These are phyloP conservation scores for Myxozyma udenii DNA, from an alignment of 805 yeast species.

Conservation along the genomic window DNA sequence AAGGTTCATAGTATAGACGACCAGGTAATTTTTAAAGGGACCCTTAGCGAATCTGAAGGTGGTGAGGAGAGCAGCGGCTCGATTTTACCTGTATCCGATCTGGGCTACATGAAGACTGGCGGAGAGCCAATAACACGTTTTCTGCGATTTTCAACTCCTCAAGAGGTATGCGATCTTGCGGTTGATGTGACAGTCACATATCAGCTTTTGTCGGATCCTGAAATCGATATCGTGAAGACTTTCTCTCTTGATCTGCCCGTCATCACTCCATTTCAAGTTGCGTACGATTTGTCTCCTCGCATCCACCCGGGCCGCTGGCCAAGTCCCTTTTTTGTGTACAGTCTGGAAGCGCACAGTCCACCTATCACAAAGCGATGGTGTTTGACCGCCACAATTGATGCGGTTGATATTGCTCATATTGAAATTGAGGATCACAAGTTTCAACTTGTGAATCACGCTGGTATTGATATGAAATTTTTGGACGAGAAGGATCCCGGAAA, in stretches of 20 bases:
- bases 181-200: constrained; percentile 20
- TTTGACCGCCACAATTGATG: constrained; percentile 35
- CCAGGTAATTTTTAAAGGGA: neutral
- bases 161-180: constrained; percentile 17
- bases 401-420: constrained; percentile 31
- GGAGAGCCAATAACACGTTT: neutral
- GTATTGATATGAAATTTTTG: constrained; percentile 20
- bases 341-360: constrained; percentile 33
- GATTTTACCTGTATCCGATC: neutral
- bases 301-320: constrained; percentile 40
- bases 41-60: neutral
- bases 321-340: constrained; percentile 38
- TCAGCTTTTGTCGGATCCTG: constrained; percentile 24
- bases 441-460: constrained; percentile 28
- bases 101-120: constrained; percentile 1
- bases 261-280: constrained; percentile 39
- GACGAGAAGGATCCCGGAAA: neutral
- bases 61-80: neutral
- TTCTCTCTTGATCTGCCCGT: constrained; percentile 34
- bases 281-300: constrained; percentile 40
- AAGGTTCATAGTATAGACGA: constrained; percentile 17
- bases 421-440: constrained; percentile 30
- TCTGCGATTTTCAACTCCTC: constrained; percentile 13
- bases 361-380: constrained; percentile 39
- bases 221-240: constrained; percentile 16